A percentile compares a stretch with the other conserved stretches of the same genome.
These are phyloP conservation scores for Dictyostelium brefeldianum DNA, from an alignment of 78 protist species.

Conservation along the genomic window DNA sequence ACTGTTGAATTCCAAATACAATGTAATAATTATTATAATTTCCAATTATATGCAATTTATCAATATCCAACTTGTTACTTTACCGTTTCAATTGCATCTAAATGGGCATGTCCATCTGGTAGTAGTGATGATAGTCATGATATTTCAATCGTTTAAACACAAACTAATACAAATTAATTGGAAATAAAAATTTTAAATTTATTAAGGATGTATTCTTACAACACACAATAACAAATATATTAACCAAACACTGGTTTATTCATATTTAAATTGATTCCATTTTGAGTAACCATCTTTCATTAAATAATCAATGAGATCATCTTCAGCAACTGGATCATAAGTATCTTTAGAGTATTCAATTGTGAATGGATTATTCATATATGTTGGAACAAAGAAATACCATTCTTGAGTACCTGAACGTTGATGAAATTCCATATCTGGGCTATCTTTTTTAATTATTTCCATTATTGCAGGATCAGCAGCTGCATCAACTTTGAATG, in stretches of 20 bases:
- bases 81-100: not conserved
- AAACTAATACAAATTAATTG: no score
- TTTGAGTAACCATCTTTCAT: conserved; percentile 7
- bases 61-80: not conserved
- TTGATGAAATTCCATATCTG: not conserved
- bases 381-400: conserved; percentile 24
- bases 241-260: no score
- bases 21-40: not conserved
- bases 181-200: no score
- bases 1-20: not conserved
- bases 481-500: conserved; percentile 4
- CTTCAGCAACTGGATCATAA: conserved; percentile 1
- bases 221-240: no score
- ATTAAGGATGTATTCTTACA: no score
- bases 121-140: no score
- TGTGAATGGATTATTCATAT: conserved; percentile 7
- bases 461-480: not conserved
- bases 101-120: not conserved
- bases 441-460: not conserved
- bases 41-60: not conserved
- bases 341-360: not conserved
- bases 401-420: not conserved
- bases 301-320: conserved; percentile 8
- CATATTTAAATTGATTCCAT: not conserved
- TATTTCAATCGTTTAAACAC: no score